phyloP scores from a whole-genome alignment of 176 grass and related monocot genomes.

The Oropetium thomaeum region DNA sequence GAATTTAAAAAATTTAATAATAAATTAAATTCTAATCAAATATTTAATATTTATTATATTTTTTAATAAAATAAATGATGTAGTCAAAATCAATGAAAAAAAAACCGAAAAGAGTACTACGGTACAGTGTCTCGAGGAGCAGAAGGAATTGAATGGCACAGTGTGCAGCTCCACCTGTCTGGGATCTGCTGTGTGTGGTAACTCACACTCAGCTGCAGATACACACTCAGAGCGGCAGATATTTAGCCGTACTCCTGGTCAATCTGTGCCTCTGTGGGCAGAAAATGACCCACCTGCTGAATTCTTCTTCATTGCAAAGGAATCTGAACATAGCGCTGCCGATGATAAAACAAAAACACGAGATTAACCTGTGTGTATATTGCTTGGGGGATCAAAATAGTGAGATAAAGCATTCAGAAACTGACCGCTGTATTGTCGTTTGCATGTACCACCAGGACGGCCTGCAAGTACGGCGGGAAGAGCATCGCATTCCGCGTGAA shows the following conservation, averaged over 20 bases:
- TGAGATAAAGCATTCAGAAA: background rate
- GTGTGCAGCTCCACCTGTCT: slow-evolving; percentile 25
- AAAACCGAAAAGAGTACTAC: no score
- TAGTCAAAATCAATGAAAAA: no score
- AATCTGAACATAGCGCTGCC: background rate
- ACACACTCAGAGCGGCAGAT: slow-evolving; percentile 8
- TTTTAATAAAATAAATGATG: no score
- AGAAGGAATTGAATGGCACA: background rate
- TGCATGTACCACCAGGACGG: slow-evolving; percentile 47
- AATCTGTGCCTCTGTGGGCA: background rate
- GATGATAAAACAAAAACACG: background rate
- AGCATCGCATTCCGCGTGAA: slow-evolving; percentile 92
- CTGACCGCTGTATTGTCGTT: slow-evolving; percentile 6
- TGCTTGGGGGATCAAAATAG: no score
- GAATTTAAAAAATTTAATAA: no score
- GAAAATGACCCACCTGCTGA: background rate
- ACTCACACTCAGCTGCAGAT: no score
- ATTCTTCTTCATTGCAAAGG: background rate
- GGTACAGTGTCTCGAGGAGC: background rate
- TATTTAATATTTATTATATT: no score
- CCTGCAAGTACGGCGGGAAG: slow-evolving; percentile 83
- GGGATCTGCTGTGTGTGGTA: slow-evolving; percentile 17
- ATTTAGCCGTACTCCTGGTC: background rate
- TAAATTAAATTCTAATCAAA: no score
- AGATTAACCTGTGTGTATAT: background rate